Evolutionary conservation across 805 yeast species (phyloP).

Genomic region (Brettanomyces sp.): DNA sequence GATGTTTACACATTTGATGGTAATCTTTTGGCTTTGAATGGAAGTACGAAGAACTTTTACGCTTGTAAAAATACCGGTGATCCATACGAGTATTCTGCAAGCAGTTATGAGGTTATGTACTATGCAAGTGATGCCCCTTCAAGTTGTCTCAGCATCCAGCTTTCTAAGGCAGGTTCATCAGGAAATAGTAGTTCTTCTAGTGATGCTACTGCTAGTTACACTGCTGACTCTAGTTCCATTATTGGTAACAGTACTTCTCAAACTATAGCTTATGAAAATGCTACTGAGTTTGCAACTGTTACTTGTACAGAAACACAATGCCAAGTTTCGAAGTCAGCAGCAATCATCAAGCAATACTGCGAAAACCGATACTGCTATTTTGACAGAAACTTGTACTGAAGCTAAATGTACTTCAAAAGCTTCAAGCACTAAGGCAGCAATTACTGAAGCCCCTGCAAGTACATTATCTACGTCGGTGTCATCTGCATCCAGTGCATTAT

Average conservation of each 20-base stretch:
- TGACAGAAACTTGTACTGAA: constrained; percentile 1
- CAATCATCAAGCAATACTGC: too few relatives aligned
- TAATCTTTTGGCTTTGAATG: constrained; percentile 19
- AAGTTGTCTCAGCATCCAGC: neutral
- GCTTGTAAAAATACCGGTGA: constrained; percentile 33
- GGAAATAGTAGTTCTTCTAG: neutral
- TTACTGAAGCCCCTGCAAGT: too few relatives aligned
- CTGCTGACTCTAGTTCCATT: too few relatives aligned
- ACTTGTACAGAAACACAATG: neutral
- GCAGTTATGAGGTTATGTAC: constrained; percentile 10
- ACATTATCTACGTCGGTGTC: too few relatives aligned
- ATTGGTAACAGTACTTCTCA: too few relatives aligned
- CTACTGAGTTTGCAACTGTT: neutral
- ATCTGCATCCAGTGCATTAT: too few relatives aligned
- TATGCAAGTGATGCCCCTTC: neutral
- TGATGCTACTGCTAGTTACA: too few relatives aligned
- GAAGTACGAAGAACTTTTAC: constrained; percentile 24
- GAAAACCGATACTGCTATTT: too few relatives aligned
- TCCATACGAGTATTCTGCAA: constrained; percentile 29
- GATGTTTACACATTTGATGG: neutral
- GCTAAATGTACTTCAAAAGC: neutral
- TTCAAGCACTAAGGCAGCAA: too few relatives aligned
- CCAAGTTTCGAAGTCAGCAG: neutral
- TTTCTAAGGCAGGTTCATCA: too few relatives aligned
- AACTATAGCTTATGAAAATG: neutral